Evolutionary conservation across 768 basidiomycete genomes (phyloP), one percentile per base, ranked within the genome.

Genomic region (Russula brevipes): DNA sequence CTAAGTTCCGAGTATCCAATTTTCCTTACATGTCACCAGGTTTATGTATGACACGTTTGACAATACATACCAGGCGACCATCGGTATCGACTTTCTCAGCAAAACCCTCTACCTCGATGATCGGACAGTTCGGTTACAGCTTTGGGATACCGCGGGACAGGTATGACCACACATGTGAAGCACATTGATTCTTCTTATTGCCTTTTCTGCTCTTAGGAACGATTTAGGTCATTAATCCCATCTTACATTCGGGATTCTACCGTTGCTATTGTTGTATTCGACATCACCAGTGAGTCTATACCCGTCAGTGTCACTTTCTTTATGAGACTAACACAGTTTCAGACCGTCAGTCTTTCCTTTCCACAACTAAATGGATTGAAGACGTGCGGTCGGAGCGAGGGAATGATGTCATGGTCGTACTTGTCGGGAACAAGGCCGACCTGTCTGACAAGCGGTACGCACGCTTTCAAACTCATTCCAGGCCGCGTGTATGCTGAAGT

Each of bases 11-110:
- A 54, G 63, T 51, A 36, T 33, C 17, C 36, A 51, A 31, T 56
- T 53, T 35, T 45, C 24, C 9, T 65, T 61, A 45, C 35, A 17
- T 33, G 39, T 38, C 31, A 45, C 33, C 68, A 95, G 92, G 77
- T 91, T 91, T 74, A 95, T 98, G 97, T 99, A 99, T 74, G 97
- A 99, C 77, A 98, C 97, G 0, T 99, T 99, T 75, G 97, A 99
- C 81, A 98, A 98, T 76, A 98, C 96, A 49, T 99, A 99, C 75
- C 92, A 94, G 73, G 94, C 94, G 19, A 96, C 94, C 10, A 96
- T 96, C 72, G 94, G 96, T 61, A 99, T 99, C 76, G 97, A 99
- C 78, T 99, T 99, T 75, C 80, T 99, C 76, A 96, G 94, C 79
- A 99, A 99, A 81, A 98, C 97, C 0, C 96, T 99, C 93, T 99